Base-by-base conservation (phyloP, 768 basidiomycete species). In the Tricholoma matsutake region DNA sequence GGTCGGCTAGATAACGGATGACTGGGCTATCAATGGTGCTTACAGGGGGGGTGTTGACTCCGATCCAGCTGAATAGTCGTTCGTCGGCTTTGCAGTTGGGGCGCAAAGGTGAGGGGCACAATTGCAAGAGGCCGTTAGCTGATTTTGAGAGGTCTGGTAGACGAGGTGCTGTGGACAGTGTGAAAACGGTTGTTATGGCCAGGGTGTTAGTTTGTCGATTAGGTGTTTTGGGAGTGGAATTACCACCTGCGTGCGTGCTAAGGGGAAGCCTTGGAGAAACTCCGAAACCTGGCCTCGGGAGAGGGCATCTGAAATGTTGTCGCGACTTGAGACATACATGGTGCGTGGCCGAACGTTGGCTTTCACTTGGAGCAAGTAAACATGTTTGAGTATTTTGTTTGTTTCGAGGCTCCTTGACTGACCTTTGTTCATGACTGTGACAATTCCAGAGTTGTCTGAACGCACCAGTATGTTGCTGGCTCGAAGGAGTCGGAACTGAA, bases 1-100 rank as follows among this genome's bases (percentile, higher is more conserved):
- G 28, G 18, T 47, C 31, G 5, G 57, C 57, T 4, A 58, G 14
- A 25, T 32, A 16, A 9, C 28, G 13, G 22, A 47, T 43, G 37
- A 58, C 25, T 49, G 57, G 57, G 45, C 51, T 25, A 20, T 51
- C 28, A 3, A 58, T 58, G 16, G 49, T 43, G n/a, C 63, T 54
- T 0, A 63, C 56, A 1, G 72, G 72, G 0, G 76, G 69, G 0
- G 59, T 54, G 57, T 74, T 71, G 0, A 76, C 66, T 0, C 78
- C 78, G 25, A 54, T 65, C 78, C 77, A 79, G 9, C 16, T n/a
- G 60, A 71, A 69, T 34, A 73, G 64, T 4, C 67, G 61, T 49
- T 73, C 64, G 8, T 57, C 56, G 6, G 72, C 70, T 10, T 31
- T 45, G 55, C 72, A 71, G 25, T 37, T 41, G 2, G 71, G 72